Base-by-base conservation (phyloP, 371 early-diverging fungal genomes). In the Mucor racemosus region DNA sequence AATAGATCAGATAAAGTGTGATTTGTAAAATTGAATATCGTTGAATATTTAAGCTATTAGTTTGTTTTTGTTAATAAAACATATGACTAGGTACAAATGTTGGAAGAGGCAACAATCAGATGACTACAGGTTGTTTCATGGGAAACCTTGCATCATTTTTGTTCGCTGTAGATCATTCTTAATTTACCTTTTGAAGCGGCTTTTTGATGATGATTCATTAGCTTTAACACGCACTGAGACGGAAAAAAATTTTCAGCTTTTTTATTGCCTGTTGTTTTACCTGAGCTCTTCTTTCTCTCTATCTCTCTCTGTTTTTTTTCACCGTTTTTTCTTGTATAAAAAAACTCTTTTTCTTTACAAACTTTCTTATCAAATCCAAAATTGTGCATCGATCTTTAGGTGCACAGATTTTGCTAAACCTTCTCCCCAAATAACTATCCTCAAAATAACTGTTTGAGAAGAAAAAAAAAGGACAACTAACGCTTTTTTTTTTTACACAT, bases 391-490 rank as follows among this genome's bases (percentile, higher is more conserved):
- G 26, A 26, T 19, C 42, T 53, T 13, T 38, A 39, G 55, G 31
- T 62, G 63, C 54, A 54, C 63, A 53, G 31, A 26, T 40, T 6
- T 13, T 62, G 26, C 53, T 62, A 54, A 62, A 19, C n/a, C n/a
- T 34, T 56, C 36, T 56, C 7, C 3, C 19, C 19, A 53, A 31
- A 2, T 31, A 13, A 31, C 6, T 38, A 38, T 38, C 11, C 38
- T 38, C 38, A 38, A 38, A 9, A 38, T 4, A 38, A 38, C 38
- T 1, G 26, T 26, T 26, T 26, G 26, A 26, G 26, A 26, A 26
- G 26, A 26, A 26, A 26, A 26, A 26, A 26, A 26, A 26, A 26
- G 26, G 3, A 26, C 26, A 26, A 26, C 3, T 26, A 26, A 26
- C 26, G 26, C 26, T 26, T 26, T 26, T 26, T 26, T 26, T 26